Base-by-base conservation (phyloP, 2,329 filamentous ascomycete species). In the Orbilia javanica region DNA sequence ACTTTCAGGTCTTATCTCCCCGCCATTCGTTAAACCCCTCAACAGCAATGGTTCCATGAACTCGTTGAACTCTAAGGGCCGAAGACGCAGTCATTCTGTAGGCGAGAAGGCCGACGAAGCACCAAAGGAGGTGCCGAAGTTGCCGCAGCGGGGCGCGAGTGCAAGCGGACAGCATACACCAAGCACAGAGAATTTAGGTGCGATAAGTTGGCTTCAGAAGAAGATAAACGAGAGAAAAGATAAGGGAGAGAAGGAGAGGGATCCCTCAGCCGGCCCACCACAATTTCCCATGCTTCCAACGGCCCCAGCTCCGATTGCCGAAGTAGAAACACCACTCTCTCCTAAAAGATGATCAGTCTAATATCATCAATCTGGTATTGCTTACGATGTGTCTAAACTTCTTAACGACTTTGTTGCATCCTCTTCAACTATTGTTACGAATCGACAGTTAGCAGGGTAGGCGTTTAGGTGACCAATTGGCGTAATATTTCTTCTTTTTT, bases 181-280 rank as follows among this genome's bases (percentile, higher is more conserved):
- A 20, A 65, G 27, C 42, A 4, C 66, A 10, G 73, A 77, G 52
- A 77, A 77, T 13, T 8, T 66, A n/a, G 88, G 89, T 1, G 86
- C 89, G 1, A 88, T 91, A 80, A 88, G 87, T 5, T 91, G 90
- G 85, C 87, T 91, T 80, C 88, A 90, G 79, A 89, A 88, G 79
- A 91, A 90, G 83, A 86, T 91, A 70, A 86, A 85, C 10, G 84
- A 86, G 62, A 85, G 84, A 5, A 86, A 85, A 57, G 86, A 89
- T 31, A 77, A 77, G 29, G 52, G 31, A 20, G 72, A 77, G 25
- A 68, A 62, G 55, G 71, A 75, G 31, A 76, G 52, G 29, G 72
- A 76, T 50, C 20, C 39, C 1, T 13, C 55, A n/a, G 55, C 55
- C 11, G 57, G 55, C 18, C 55, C 64, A 46, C 27, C 57, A 1